These are phyloP conservation scores for Fraxinus baroniana DNA, from an alignment of 305 asterid genomes.

Conservation along the genomic window DNA sequence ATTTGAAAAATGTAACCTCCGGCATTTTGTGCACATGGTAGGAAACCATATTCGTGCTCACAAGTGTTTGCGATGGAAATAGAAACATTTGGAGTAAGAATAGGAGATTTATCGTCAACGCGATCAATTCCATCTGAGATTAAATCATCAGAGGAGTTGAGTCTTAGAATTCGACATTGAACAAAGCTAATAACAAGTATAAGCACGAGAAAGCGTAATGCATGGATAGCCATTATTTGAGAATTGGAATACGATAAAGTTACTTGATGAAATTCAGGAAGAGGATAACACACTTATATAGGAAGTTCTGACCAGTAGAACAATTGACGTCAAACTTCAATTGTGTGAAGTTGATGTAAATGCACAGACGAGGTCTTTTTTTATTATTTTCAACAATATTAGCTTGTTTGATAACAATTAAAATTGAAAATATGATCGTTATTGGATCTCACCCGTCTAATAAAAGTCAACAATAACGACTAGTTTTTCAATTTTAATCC, in stretches of 20 bases:
- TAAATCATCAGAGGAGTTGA: slow-evolving; percentile 32
- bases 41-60: slow-evolving; percentile 53
- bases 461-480: too few relatives aligned
- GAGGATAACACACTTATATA: background rate
- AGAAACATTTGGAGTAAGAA: background rate
- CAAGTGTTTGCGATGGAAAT: slow-evolving; percentile 25
- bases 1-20: slow-evolving; percentile 54
- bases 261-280: background rate
- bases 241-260: background rate
- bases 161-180: slow-evolving; percentile 40
- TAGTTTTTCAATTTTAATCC: too few relatives aligned
- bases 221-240: slow-evolving; percentile 27
- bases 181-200: slow-evolving; percentile 24
- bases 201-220: slow-evolving; percentile 10
- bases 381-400: background rate
- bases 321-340: background rate
- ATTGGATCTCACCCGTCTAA: too few relatives aligned
- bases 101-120: background rate
- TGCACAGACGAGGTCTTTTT: background rate
- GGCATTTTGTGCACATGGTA: slow-evolving; percentile 62
- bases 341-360: background rate
- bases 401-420: too few relatives aligned
- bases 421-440: too few relatives aligned
- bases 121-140: slow-evolving; percentile 50
- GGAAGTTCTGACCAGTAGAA: background rate